A percentile compares a stretch with the other conserved stretches of the same genome.
Conservation (phyloP, 129 eudicot genomes). For the Silybum marianum region DNA sequence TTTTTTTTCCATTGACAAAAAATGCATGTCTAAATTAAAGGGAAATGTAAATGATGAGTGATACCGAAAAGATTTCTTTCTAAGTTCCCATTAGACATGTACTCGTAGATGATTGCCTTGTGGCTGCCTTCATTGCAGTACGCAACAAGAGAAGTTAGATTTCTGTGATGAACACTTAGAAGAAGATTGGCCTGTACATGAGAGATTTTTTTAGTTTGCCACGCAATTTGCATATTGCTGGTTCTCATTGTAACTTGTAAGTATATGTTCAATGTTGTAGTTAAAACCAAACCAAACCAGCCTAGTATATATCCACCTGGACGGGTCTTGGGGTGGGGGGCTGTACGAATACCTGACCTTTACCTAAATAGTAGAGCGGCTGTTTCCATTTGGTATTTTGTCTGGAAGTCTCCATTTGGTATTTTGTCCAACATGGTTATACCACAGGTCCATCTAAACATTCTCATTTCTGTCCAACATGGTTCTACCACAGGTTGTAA, state of each 20-base stretch:
- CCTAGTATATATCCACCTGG: no score
- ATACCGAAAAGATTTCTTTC: slow-evolving; percentile 51
- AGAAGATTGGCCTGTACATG: slow-evolving; percentile 47
- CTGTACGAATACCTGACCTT: no score
- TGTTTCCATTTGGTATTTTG: no score
- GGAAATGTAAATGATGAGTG: background rate
- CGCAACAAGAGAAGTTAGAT: slow-evolving; percentile 52
- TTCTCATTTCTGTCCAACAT: no score
- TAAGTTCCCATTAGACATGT: slow-evolving; percentile 63
- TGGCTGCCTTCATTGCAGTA: slow-evolving; percentile 56
- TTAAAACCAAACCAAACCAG: no score
- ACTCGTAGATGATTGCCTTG: slow-evolving; percentile 62
- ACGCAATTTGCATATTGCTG: background rate
- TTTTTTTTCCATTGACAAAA: background rate
- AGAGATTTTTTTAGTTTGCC: background rate
- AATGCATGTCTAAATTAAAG: background rate
- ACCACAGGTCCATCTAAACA: no score
- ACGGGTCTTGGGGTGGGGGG: no score
- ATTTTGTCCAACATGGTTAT: no score
- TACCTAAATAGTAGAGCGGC: no score
- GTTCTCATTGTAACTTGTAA: background rate
- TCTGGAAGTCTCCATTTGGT: no score
- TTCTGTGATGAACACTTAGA: slow-evolving; percentile 53
- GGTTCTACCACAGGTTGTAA: no score
- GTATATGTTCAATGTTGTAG: background rate